phyloP scores from a whole-genome alignment of 148 eudicot species.

The Gaultheria prostrata region DNA sequence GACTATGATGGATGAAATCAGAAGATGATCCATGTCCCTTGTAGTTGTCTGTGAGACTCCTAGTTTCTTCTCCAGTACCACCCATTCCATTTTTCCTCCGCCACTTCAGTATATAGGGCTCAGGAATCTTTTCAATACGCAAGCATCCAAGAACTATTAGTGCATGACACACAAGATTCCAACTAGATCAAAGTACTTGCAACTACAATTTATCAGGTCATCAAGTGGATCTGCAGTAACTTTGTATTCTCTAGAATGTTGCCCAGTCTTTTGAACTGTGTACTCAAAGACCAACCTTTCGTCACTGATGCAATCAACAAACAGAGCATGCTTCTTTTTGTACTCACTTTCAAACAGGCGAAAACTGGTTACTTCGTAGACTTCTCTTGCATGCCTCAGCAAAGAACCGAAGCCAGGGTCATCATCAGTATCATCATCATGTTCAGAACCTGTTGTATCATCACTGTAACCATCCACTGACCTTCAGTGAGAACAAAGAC shows the following conservation, averaged over 20 bases:
- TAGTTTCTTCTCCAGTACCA: neutral
- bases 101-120: neutral
- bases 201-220: constrained; percentile 4
- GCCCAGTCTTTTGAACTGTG: neutral
- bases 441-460: constrained; percentile 5
- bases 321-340: neutral
- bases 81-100: neutral
- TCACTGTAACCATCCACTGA: neutral
- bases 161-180: constrained; percentile 13
- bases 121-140: constrained; percentile 5
- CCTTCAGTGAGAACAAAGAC: neutral
- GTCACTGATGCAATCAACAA: neutral
- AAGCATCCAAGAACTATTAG: constrained; percentile 2
- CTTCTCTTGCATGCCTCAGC: constrained; percentile 12
- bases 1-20: constrained; percentile 3
- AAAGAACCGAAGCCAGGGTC: neutral
- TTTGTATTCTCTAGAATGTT: neutral
- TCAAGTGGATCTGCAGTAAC: constrained; percentile 5
- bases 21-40: neutral
- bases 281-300: neutral
- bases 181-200: constrained; percentile 5
- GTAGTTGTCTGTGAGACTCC: neutral
- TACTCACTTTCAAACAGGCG: constrained; percentile 1
- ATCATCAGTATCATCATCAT: constrained; percentile 4
- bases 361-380: neutral